Base-by-base conservation (phyloP, 2,329 filamentous ascomycete genomes). In the Domatiomyces catenatus region DNA sequence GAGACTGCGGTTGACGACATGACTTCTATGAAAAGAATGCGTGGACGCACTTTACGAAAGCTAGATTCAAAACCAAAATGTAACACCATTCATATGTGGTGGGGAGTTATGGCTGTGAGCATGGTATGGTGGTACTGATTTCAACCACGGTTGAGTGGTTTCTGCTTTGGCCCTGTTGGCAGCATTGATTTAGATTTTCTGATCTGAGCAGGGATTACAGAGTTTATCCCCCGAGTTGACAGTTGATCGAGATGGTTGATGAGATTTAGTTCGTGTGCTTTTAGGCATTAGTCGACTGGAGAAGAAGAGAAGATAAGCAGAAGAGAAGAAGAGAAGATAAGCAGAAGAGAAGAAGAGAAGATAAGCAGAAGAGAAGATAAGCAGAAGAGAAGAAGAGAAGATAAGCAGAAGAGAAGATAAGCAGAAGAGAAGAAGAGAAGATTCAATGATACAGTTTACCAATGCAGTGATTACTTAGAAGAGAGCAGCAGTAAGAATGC, bases 401-500 rank as follows among this genome's bases (percentile, higher is more conserved):
- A 39, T 10, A 15, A n/a, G n/a, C n/a, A n/a, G n/a, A n/a, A n/a
- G n/a, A n/a, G n/a, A n/a, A n/a, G n/a, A n/a, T n/a, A n/a, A n/a
- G n/a, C n/a, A n/a, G n/a, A n/a, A n/a, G 3, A 24, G 6, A 24
- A 24, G 22, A 24, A 24, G 22, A 24, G 22, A 24, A 24, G 22
- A 24, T 24, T 24, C 22, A 24, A 24, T 24, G 22, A 24, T 24
- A 24, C 22, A 24, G 22, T 24, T 6, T 24, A 24, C 22, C 22
- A 24, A 24, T 24, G 3, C 22, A 24, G 3, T 6, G 3, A 24
- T 24, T 6, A 3, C 22, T 24, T 15, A 39, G 15, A 15, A 39
- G 32, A 39, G 32, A 2, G 32, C 32, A 39, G 10, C 32, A 54
- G 56, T 50, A 17, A 48, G 59, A 32, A 72, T 67, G 1, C 77